These are phyloP conservation scores for Aspergillus vadensis DNA, from an alignment of 2,329 filamentous ascomycete species.

Conservation along the genomic window DNA sequence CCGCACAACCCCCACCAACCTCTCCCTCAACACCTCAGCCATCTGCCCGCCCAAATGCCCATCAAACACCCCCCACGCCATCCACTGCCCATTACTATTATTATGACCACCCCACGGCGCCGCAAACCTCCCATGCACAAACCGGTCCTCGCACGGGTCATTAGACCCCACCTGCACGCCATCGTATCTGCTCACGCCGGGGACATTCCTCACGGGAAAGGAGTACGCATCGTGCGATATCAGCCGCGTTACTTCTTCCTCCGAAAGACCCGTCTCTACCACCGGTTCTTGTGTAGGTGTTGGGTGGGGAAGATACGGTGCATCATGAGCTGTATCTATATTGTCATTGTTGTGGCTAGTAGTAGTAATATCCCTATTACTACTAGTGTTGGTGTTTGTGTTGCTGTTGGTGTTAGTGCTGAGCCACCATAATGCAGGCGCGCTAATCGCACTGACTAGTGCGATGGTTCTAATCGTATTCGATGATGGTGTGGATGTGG, in stretches of 20 bases:
- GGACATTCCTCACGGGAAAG: conserved; percentile 17
- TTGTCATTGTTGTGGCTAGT: background rate
- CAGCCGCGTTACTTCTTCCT: conserved; percentile 25
- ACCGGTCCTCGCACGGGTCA: conserved; percentile 37
- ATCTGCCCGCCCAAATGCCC: conserved; percentile 39
- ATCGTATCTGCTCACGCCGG: conserved; percentile 29
- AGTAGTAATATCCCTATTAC: too few species aligned
- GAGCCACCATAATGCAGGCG: too few species aligned
- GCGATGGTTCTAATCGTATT: too few species aligned
- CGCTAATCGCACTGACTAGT: too few species aligned
- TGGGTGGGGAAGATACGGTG: conserved; percentile 18
- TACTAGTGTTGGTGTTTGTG: too few species aligned
- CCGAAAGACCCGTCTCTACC: conserved; percentile 14
- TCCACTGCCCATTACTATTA: conserved; percentile 24
- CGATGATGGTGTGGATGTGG: too few species aligned
- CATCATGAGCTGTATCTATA: conserved; percentile 10
- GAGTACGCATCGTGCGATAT: conserved; percentile 29
- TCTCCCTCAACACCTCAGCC: conserved; percentile 25
- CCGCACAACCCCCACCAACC: conserved; percentile 26
- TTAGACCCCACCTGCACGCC: conserved; percentile 38
- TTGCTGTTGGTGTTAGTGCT: too few species aligned
- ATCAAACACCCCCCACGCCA: conserved; percentile 45
- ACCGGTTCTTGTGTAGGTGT: too few species aligned
- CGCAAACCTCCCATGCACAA: conserved; percentile 27
- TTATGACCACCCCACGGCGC: conserved; percentile 21